phyloP scores from a whole-genome alignment of 2,329 filamentous ascomycete genomes.

The Beauveria varroae region DNA sequence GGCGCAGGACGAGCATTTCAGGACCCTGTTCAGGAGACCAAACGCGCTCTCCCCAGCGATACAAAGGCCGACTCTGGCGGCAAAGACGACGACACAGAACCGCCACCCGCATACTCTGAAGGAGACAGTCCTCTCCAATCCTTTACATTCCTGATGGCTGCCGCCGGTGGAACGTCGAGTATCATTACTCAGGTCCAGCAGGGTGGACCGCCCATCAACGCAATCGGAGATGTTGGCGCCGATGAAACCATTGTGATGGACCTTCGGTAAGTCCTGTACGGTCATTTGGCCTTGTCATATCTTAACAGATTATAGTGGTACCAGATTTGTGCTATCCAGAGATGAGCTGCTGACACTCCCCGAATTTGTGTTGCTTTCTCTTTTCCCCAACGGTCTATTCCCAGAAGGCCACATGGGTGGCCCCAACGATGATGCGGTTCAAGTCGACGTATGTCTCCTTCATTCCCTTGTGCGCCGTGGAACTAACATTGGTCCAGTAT shows the following conservation, averaged over 20 bases:
- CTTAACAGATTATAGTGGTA: constrained; percentile 56
- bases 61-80: constrained; percentile 67
- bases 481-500: constrained; percentile 54
- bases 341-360: constrained; percentile 93
- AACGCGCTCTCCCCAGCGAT: constrained; percentile 75
- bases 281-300: neutral
- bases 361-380: constrained; percentile 93
- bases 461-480: neutral
- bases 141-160: constrained; percentile 96
- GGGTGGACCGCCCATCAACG: constrained; percentile 80
- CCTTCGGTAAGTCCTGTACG: constrained; percentile 60
- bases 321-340: constrained; percentile 84
- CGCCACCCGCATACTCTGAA: constrained; percentile 93
- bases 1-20: constrained; percentile 33
- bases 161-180: constrained; percentile 92
- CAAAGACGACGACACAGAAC: constrained; percentile 80
- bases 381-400: constrained; percentile 97
- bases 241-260: constrained; percentile 96
- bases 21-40: constrained; percentile 63
- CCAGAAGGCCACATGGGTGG: constrained; percentile 94
- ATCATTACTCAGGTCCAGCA: constrained; percentile 99
- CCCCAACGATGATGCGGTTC: constrained; percentile 89
- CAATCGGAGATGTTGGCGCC: constrained; percentile 77
- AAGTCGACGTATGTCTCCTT: constrained; percentile 78
- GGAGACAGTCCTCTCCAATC: constrained; percentile 85